phyloP scores from a whole-genome alignment of 225 moss, liverwort and hornwort species.

The Physcomitrium patens region DNA sequence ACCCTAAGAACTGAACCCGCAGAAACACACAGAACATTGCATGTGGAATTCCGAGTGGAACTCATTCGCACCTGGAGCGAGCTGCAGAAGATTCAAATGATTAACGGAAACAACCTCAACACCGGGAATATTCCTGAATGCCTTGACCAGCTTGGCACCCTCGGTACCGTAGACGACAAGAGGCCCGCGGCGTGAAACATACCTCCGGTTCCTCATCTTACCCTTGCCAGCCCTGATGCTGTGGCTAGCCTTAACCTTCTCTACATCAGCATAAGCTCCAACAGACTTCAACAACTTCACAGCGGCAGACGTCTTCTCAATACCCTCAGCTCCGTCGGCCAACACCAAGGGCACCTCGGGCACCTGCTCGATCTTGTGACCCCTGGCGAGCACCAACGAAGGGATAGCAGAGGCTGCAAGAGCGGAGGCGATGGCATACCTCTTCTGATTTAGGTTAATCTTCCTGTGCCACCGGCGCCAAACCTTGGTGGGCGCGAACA shows the following conservation, averaged over 20 bases:
- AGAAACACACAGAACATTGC: too few species aligned
- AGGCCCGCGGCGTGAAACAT: slow-evolving; percentile 39
- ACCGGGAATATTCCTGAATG: slow-evolving; percentile 66
- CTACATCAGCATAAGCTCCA: slow-evolving; percentile 37
- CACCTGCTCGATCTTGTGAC: slow-evolving; percentile 62
- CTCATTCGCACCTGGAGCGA: slow-evolving; percentile 39
- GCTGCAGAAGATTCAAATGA: slow-evolving; percentile 54
- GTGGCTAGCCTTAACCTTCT: too few species aligned
- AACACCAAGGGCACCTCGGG: slow-evolving; percentile 66
- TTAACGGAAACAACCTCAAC: slow-evolving; percentile 64
- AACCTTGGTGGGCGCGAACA: slow-evolving; percentile 72
- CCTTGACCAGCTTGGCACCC: slow-evolving; percentile 68
- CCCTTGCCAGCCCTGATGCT: too few species aligned
- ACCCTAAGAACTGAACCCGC: neutral
- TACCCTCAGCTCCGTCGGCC: slow-evolving; percentile 50
- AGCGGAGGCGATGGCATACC: slow-evolving; percentile 65
- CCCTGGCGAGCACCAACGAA: neutral
- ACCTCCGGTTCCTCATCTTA: too few species aligned
- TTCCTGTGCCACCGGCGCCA: slow-evolving; percentile 31
- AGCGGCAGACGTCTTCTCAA: slow-evolving; percentile 14
- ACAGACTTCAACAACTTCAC: slow-evolving; percentile 61
- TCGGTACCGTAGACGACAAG: slow-evolving; percentile 65
- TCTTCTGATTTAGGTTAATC: slow-evolving; percentile 73
- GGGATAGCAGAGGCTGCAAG: slow-evolving; percentile 31
- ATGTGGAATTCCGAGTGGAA: neutral